Evolutionary conservation across 2,329 filamentous ascomycete species (phyloP), one percentile per base, ranked within the genome.

Genomic region (Parastagonospora nodorum): DNA sequence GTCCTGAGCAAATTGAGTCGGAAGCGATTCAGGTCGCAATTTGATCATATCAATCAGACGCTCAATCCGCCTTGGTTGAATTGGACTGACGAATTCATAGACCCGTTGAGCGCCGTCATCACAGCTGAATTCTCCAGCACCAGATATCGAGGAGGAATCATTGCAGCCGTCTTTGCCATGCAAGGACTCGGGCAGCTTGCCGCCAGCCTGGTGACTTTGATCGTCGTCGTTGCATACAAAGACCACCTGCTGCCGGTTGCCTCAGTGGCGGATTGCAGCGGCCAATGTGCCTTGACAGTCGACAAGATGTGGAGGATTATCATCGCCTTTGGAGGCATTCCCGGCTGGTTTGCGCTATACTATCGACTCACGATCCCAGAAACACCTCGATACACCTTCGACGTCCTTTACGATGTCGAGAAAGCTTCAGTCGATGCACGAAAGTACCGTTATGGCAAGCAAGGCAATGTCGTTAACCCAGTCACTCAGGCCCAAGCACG

Each of bases 271-370:
- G 72, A 78, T 40, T 94, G 90, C 71, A 80, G 82, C 45, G 80
- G 79, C 27, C 78, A 76, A 35, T 94, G 90, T 66, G 82, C 83
- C 48, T 68, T 83, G 0, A 88, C 89, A 1, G 88, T 92, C 5
- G 90, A 94, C 77, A 92, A 91, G 80, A 92, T 92, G 88, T 94
- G 90, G 90, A 84, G 90, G 60, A 81, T 86, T 11, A 81, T 94
- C 42, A 89, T 94, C 66, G 90, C 89, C 10, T 89, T 92, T 65
- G 90, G 90, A 60, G 89, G 88, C 38, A 84, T 94, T 8, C 90
- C 90, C 2, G 90, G 88, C 37, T 89, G 86, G 69, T 85, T 92
- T 56, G 90, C 90, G 15, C 83, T 95, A 14, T 94, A 94, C 79
- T 94, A 90, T 75, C 88, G 90, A 55, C 82, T 94, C 4, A 94